Conservation (phyloP, 345 rosid species). For the Psidium friedrichsthalianum region DNA sequence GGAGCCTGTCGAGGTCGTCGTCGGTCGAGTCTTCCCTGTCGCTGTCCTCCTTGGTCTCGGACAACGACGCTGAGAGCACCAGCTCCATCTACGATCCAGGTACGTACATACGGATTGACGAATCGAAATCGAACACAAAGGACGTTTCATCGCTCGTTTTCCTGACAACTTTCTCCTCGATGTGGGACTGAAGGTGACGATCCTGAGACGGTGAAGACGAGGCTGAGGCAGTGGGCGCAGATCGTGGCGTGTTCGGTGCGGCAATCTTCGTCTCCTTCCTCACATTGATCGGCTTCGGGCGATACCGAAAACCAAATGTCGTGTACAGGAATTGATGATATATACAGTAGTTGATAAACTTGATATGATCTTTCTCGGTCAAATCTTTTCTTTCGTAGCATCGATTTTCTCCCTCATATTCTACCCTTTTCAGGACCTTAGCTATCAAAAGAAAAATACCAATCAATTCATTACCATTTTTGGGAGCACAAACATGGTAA, state of each 20-base stretch:
- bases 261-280: slow-evolving; percentile 13
- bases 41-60: slow-evolving; percentile 24
- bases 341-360: background rate
- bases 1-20: slow-evolving; percentile 42
- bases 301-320: background rate
- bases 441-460: background rate
- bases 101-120: background rate
- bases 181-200: slow-evolving; percentile 36
- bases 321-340: background rate
- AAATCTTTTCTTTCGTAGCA: background rate
- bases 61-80: slow-evolving; percentile 11
- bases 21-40: slow-evolving; percentile 38
- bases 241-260: slow-evolving; percentile 74
- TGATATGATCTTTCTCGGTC: background rate
- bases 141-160: background rate
- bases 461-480: background rate
- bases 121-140: background rate
- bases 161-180: background rate
- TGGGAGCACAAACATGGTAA: background rate
- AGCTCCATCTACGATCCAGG: slow-evolving; percentile 53
- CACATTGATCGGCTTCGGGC: background rate
- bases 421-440: background rate
- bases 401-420: background rate
- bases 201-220: slow-evolving; percentile 60
- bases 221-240: slow-evolving; percentile 81